phyloP scores from a whole-genome alignment of 2,329 filamentous ascomycete species.

The Fusarium domesticum region DNA sequence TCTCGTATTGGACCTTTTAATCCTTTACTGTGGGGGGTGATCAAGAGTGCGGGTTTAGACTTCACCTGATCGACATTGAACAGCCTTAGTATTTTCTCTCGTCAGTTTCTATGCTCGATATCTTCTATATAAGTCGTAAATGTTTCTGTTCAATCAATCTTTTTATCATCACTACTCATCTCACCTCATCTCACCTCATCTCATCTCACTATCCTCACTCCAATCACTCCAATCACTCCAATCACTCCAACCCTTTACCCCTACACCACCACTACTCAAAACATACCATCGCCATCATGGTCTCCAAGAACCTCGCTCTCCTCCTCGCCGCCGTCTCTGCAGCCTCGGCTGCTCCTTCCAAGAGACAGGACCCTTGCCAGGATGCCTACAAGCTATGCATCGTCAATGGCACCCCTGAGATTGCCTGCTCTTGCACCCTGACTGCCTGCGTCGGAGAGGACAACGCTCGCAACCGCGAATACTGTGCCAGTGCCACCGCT shows the following conservation, averaged over 20 bases:
- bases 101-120: not conserved
- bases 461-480: conserved; percentile 11
- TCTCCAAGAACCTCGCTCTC: conserved; percentile 9
- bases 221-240: not conserved
- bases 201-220: not conserved
- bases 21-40: too few species aligned
- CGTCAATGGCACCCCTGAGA: conserved; percentile 6
- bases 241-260: not conserved
- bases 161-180: not conserved
- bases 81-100: not conserved
- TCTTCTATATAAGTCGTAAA: not conserved
- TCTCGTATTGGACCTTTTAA: not conserved
- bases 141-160: not conserved
- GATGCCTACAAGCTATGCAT: conserved; percentile 11
- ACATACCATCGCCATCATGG: conserved; percentile 3
- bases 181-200: not conserved
- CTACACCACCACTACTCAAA: not conserved
- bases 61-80: not conserved
- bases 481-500: conserved; percentile 8
- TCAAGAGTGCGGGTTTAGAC: not conserved
- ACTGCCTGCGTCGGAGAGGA: conserved; percentile 9
- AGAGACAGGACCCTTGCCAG: conserved; percentile 6
- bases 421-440: conserved; percentile 10
- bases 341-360: conserved; percentile 2
- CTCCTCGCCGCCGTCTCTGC: conserved; percentile 3